Base-by-base conservation (phyloP, 2,329 filamentous ascomycete genomes). In the Plenodomus lindquistii region DNA sequence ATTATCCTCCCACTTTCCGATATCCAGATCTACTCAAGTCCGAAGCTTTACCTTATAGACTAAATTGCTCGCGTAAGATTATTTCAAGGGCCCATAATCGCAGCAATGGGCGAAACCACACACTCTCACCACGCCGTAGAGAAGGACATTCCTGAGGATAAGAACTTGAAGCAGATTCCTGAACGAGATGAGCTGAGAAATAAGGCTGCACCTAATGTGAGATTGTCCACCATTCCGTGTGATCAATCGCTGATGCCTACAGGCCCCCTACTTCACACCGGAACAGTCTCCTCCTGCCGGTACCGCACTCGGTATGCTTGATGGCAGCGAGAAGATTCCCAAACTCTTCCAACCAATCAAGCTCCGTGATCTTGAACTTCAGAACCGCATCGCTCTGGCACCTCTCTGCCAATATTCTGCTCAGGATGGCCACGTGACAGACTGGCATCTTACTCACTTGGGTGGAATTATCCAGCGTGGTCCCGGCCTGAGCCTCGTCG, bases 391-490 rank as follows among this genome's bases (percentile, higher is more conserved):
- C 55, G 80, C 83, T 57, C 76, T 79, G 60, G 56, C 71, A 16
- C 59, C 62, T 13, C 49, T 62, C 3, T 88, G 85, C 69, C 85
- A 88, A 68, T 88, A 88, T 72, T 83, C 79, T 6, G 82, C 85
- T 13, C 66, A 85, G 37, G 81, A 87, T 66, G 85, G 92, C 34
- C 87, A 93, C 71, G 77, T 87, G 55, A 92, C 88, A 1, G 81
- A 88, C 67, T 96, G 85, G 82, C 91, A 96, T 71, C 77, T 93
- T 41, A 85, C 91, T 15, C 91, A 96, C 65, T 79, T 93, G 20
- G 89, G 91, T 47, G 86, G 89, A 52, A 91, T 91, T 59, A 81
- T 89, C 18, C 79, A 87, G 49, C 84, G 87, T 46, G 92, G 92
- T 11, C 86, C 88, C 0, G 88, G 84, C 1, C 77, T 96, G 16